phyloP scores from a whole-genome alignment of 1,284 basidiomycete species.

The Ustilago vetiveriae region DNA sequence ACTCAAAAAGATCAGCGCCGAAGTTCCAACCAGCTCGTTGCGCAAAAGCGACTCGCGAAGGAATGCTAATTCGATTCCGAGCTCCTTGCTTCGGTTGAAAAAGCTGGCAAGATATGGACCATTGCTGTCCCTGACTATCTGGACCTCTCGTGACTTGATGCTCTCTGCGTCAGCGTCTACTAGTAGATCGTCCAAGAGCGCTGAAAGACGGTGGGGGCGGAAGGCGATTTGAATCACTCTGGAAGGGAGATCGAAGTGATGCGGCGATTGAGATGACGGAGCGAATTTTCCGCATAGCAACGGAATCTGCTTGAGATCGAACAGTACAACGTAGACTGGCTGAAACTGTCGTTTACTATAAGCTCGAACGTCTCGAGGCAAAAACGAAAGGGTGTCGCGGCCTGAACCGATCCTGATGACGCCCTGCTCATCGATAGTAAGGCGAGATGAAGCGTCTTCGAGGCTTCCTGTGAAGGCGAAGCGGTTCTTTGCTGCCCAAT shows the following conservation, averaged over 20 bases:
- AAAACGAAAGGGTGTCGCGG: slow-evolving; percentile 3
- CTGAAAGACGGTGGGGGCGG: slow-evolving; percentile 1
- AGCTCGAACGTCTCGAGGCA: slow-evolving; percentile 20
- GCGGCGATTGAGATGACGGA: not conserved
- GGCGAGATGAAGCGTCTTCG: not conserved
- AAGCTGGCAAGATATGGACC: slow-evolving; percentile 6
- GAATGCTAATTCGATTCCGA: slow-evolving; percentile 27
- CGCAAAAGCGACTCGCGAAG: slow-evolving; percentile 27
- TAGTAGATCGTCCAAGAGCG: not conserved
- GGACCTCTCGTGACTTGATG: not conserved
- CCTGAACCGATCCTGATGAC: slow-evolving; percentile 3
- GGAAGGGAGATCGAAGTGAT: slow-evolving; percentile 8
- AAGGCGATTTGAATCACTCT: slow-evolving; percentile 9
- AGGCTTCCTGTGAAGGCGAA: slow-evolving; percentile 2
- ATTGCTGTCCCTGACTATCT: slow-evolving; percentile 5
- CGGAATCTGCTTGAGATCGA: slow-evolving; percentile 25
- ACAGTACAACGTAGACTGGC: slow-evolving; percentile 2
- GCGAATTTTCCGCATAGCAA: not conserved
- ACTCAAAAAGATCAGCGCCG: slow-evolving; percentile 9
- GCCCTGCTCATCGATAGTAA: slow-evolving; percentile 2
- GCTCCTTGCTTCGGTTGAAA: slow-evolving; percentile 14
- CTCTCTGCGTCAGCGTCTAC: not conserved
- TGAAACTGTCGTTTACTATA: not conserved
- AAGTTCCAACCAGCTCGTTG: slow-evolving; percentile 24
- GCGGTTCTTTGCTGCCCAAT: slow-evolving; percentile 7